phyloP scores from a whole-genome alignment of 2,329 filamentous ascomycete species.

The Geosmithia morbida region DNA sequence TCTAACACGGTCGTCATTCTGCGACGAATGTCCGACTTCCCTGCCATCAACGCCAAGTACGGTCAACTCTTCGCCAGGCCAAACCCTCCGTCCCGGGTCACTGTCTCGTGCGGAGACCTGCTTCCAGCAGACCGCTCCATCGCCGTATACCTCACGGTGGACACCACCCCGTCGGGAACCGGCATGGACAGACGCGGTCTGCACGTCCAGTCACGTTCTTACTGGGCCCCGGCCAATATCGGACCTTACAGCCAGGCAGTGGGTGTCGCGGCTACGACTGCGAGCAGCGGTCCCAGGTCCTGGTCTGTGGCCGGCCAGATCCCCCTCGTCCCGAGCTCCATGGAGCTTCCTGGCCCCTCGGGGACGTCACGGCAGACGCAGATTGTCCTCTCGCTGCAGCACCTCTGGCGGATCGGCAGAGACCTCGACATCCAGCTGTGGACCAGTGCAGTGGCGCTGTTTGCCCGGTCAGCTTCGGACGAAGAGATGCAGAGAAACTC shows the following conservation, averaged over 20 bases:
- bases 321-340: slow-evolving; percentile 66
- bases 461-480: slow-evolving; percentile 27
- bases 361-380: slow-evolving; percentile 35
- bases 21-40: slow-evolving; percentile 67
- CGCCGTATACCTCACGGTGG: slow-evolving; percentile 38
- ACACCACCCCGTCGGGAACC: slow-evolving; percentile 8
- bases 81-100: slow-evolving; percentile 76
- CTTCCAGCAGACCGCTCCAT: slow-evolving; percentile 47
- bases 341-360: slow-evolving; percentile 39
- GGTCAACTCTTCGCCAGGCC: slow-evolving; percentile 57
- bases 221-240: slow-evolving; percentile 97
- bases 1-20: slow-evolving; percentile 54
- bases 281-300: slow-evolving; percentile 12
- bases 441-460: slow-evolving; percentile 62
- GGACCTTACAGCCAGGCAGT: slow-evolving; percentile 92
- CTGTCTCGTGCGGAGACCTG: slow-evolving; percentile 58
- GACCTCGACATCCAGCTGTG: slow-evolving; percentile 62
- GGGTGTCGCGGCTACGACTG: slow-evolving; percentile 21
- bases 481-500: slow-evolving; percentile 19
- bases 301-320: slow-evolving; percentile 82
- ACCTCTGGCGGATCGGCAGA: slow-evolving; percentile 70
- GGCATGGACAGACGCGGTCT: slow-evolving; percentile 39
- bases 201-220: slow-evolving; percentile 85
- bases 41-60: slow-evolving; percentile 61
- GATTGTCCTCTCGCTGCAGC: slow-evolving; percentile 64